phyloP scores from a whole-genome alignment of 2,329 filamentous ascomycete species.

The Scedosporium minutisporum region DNA sequence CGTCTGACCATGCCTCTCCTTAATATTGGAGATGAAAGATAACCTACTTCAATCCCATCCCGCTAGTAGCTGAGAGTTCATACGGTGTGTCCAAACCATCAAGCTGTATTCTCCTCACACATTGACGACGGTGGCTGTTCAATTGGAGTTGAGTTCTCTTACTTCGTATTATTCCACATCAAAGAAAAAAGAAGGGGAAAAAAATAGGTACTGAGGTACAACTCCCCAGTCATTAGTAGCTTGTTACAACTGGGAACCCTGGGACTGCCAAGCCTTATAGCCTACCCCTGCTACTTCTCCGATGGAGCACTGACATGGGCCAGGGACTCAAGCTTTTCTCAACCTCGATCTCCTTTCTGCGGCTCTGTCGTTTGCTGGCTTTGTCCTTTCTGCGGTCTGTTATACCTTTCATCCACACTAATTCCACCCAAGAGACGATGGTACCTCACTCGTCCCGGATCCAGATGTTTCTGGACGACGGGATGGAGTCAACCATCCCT shows the following conservation, averaged over 20 bases:
- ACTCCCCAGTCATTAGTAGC: not conserved
- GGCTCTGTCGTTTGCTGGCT: not conserved
- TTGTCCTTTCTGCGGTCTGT: too few relatives aligned
- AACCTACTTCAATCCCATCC: too few relatives aligned
- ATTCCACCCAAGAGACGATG: not conserved
- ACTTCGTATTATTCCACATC: too few relatives aligned
- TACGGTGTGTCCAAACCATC: too few relatives aligned
- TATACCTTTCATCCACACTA: not conserved
- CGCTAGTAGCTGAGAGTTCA: too few relatives aligned
- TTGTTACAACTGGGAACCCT: not conserved
- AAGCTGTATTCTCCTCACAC: too few relatives aligned
- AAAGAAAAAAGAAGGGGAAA: not conserved
- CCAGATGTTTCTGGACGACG: not conserved
- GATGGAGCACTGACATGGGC: not conserved
- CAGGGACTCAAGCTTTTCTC: constrained; percentile 1
- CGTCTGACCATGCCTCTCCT: too few relatives aligned
- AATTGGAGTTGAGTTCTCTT: too few relatives aligned
- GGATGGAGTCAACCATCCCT: not conserved
- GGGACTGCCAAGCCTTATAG: not conserved
- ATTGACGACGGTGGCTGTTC: too few relatives aligned
- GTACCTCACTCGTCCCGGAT: not conserved
- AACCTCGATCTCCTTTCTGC: not conserved
- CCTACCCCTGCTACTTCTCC: not conserved
- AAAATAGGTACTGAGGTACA: not conserved
- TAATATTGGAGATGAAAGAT: too few relatives aligned